Evolutionary conservation across 305 asterid species (phyloP).

Genomic region (Fraxinus sp.): DNA sequence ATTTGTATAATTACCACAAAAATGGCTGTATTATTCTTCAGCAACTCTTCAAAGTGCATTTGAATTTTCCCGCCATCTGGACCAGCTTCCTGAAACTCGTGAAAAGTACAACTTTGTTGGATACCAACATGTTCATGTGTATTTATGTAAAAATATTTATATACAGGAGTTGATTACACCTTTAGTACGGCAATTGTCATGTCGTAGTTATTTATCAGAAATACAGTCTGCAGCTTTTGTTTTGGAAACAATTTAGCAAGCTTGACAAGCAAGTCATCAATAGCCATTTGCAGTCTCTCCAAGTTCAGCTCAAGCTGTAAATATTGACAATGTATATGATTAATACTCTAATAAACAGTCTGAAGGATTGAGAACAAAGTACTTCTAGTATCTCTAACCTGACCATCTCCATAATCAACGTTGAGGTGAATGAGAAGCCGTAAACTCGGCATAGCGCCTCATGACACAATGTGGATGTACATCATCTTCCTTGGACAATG

Average conservation of each 20-base stretch:
- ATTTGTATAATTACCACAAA: constrained; percentile 61
- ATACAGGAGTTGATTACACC: constrained; percentile 40
- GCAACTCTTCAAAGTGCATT: constrained; percentile 78
- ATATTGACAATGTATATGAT: constrained; percentile 17
- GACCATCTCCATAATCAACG: constrained; percentile 95
- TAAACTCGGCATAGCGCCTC: constrained; percentile 96
- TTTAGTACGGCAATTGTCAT: constrained; percentile 90
- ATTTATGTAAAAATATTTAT: constrained; percentile 5
- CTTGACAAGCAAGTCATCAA: constrained; percentile 84
- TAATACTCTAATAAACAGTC: constrained; percentile 11
- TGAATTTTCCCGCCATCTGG: constrained; percentile 90
- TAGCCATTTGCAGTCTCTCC: constrained; percentile 93
- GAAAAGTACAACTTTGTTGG: constrained; percentile 18
- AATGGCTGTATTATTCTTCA: constrained; percentile 76
- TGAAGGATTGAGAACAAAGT: constrained; percentile 15
- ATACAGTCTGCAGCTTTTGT: constrained; percentile 78
- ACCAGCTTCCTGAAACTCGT: constrained; percentile 81
- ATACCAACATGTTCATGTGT: constrained; percentile 2
- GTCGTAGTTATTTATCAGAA: constrained; percentile 91
- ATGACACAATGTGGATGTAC: constrained; percentile 97
- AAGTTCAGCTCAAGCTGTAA: constrained; percentile 87
- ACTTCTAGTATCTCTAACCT: constrained; percentile 51
- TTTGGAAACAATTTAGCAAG: constrained; percentile 75
- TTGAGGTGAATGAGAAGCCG: constrained; percentile 87
- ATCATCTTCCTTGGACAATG: constrained; percentile 87